Percentiles rank a stretch among this genome's conserved stretches.
phyloP scores from a whole-genome alignment of 1,139 yeast genomes.

The Hemisphaericaspora xylanilytica region DNA sequence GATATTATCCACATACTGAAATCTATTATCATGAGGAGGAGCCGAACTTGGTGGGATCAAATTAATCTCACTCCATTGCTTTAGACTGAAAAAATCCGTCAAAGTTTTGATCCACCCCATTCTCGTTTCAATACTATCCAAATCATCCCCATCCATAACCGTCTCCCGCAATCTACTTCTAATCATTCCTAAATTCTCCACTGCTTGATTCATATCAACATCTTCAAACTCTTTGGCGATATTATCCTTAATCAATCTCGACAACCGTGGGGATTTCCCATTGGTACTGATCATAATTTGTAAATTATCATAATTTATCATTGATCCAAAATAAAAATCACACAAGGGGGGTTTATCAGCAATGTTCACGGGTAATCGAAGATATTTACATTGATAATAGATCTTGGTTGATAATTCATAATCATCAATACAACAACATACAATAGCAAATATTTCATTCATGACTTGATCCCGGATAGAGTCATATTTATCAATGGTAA shows the following conservation, averaged over 20 bases:
- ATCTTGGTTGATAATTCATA: conserved; percentile 58
- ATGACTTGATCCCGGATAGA: conserved; percentile 32
- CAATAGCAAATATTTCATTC: conserved; percentile 54
- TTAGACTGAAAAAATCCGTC: conserved; percentile 59
- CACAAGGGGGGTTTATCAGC: conserved; percentile 84
- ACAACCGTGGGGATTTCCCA: conserved; percentile 78
- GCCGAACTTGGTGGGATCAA: conserved; percentile 14
- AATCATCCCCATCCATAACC: conserved; percentile 45
- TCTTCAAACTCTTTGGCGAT: conserved; percentile 45
- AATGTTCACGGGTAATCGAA: conserved; percentile 68
- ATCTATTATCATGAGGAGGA: conserved; percentile 15
- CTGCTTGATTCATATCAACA: conserved; percentile 53
- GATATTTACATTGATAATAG: conserved; percentile 55
- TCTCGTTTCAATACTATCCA: conserved; percentile 53
- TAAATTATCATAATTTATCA: conserved; percentile 71
- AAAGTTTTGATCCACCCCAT: conserved; percentile 72
- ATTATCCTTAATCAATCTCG: conserved; percentile 60
- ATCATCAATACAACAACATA: conserved; percentile 76
- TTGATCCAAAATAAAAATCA: conserved; percentile 84
- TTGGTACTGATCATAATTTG: conserved; percentile 84
- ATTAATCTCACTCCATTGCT: conserved; percentile 56
- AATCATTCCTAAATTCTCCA: conserved; percentile 60
- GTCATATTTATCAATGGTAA: conserved; percentile 27
- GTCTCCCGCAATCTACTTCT: conserved; percentile 51
- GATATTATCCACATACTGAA: conserved; percentile 26